A percentile compares a stretch with the other conserved stretches of the same genome.
Evolutionary conservation across 1,284 basidiomycete species (phyloP).

Genomic region (Cutaneotrichosporon dermatis): DNA sequence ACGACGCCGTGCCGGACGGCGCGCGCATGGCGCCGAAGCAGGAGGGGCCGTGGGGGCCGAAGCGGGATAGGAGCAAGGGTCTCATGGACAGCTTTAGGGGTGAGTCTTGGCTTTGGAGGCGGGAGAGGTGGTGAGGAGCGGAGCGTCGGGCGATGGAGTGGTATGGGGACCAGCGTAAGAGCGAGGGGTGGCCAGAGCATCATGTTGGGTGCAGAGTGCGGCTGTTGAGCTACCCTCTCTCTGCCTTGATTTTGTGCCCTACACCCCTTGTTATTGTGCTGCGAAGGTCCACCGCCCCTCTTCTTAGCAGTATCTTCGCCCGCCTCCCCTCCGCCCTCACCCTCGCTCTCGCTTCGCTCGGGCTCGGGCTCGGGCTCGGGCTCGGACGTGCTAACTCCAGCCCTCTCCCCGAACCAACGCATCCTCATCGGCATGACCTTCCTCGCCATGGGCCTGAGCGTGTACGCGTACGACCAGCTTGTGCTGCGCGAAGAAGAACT

Average conservation of each 20-base stretch:
- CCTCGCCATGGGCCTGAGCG: slow-evolving; percentile 5
- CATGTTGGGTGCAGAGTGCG: too few relatives aligned
- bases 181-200: too few relatives aligned
- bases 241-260: too few relatives aligned
- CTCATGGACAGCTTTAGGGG: slow-evolving; percentile 11
- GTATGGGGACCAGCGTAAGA: too few relatives aligned
- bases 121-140: too few relatives aligned
- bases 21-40: not conserved
- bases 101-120: slow-evolving; percentile 1
- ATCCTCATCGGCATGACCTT: slow-evolving; percentile 10
- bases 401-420: slow-evolving; percentile 12
- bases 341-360: not conserved
- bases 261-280: too few relatives aligned
- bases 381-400: slow-evolving; percentile 4
- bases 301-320: not conserved
- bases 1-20: not conserved
- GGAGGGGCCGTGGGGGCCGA: not conserved
- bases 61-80: slow-evolving; percentile 6
- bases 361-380: not conserved
- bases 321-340: too few relatives aligned
- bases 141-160: too few relatives aligned
- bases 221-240: too few relatives aligned
- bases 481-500: not conserved
- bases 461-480: slow-evolving; percentile 6
- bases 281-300: too few relatives aligned